Evolutionary conservation across 805 yeast species (phyloP), one percentile per base, ranked within the genome.

Genomic region (Cyberlindnera maritima): DNA sequence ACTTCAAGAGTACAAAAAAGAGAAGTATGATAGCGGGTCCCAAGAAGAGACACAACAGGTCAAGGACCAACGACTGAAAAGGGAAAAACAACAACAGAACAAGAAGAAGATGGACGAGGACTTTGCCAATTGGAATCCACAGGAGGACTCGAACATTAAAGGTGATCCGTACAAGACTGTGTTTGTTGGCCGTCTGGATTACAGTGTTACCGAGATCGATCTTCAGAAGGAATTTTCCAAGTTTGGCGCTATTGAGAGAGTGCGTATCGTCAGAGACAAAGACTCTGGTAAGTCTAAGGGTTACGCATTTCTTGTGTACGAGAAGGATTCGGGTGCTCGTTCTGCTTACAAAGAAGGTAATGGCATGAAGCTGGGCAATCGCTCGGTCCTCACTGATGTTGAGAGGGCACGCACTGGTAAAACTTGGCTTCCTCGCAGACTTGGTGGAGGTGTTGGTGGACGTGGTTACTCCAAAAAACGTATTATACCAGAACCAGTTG

Each of bases 361-460:
- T 32, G 81, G 77, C 1, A 52, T 73, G 41, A 63, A 62, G n/a
- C 60, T 85, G 17, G 70, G 76, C 19, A 78, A 75, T 8, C 67
- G 90, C 39, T 67, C 73, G 4, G 72, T 83, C 8, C 65, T 85
- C n/a, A 86, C 83, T 1, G 95, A 87, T 58, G 75, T 79, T 39
- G 94, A 85, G 59, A 64, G 92, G 48, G 86, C 89, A 2, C 67
- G 94, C 39, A 64, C 80, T 1, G 75, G 77, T 14, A 76, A 83
- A 46, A 77, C 74, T 54, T 87, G 91, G 85, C 75, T 73, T 46
- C 94, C 95, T 0, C 62, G 85, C 56, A 63, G 92, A 48, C 69
- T 92, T 2, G 97, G 96, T 1, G 97, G 97, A 4, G 97, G 97
- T 0, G 65, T 87, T n/a, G 97, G 97, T 4, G 96, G 96, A 1